Conservation (phyloP, 225 moss, liverwort and hornwort species). For the Takakia lepidozioides region DNA sequence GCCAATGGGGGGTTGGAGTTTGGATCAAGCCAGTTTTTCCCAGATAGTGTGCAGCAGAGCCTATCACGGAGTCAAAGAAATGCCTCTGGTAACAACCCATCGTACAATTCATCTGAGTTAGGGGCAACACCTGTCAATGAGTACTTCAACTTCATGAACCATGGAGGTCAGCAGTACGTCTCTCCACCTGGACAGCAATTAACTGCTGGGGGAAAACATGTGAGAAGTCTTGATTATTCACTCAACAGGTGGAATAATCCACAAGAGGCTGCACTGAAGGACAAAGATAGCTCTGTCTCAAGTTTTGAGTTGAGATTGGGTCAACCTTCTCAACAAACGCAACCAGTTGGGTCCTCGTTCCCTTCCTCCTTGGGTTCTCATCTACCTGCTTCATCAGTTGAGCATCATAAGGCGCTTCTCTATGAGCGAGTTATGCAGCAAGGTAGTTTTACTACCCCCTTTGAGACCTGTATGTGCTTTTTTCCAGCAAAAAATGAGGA, state of each 20-base stretch:
- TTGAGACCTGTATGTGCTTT: too few relatives aligned
- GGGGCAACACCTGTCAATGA: constrained; percentile 37
- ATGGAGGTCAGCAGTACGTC: constrained; percentile 40
- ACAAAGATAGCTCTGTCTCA: constrained; percentile 58
- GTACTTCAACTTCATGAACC: constrained; percentile 52
- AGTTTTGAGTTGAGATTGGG: constrained; percentile 88
- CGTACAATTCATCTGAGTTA: constrained; percentile 35
- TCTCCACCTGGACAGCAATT: constrained; percentile 35
- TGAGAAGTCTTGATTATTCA: constrained; percentile 30
- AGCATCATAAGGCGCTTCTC: constrained; percentile 36
- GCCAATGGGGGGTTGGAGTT: constrained; percentile 33
- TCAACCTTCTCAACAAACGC: constrained; percentile 88
- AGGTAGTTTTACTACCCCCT: constrained; percentile 62
- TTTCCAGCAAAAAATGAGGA: too few relatives aligned
- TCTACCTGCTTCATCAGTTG: constrained; percentile 35
- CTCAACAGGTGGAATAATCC: constrained; percentile 33
- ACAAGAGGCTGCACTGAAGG: constrained; percentile 40
- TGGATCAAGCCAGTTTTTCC: constrained; percentile 28
- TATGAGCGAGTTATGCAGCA: constrained; percentile 51
- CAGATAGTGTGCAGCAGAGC: constrained; percentile 31
- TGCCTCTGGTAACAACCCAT: constrained; percentile 15
- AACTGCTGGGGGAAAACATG: constrained; percentile 20
- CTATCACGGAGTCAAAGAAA: constrained; percentile 40
- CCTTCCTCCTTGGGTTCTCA: constrained; percentile 24
- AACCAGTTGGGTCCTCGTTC: constrained; percentile 47